Evolutionary conservation across 1,139 yeast genomes (phyloP).

Genomic region (Hansenula sp.): DNA sequence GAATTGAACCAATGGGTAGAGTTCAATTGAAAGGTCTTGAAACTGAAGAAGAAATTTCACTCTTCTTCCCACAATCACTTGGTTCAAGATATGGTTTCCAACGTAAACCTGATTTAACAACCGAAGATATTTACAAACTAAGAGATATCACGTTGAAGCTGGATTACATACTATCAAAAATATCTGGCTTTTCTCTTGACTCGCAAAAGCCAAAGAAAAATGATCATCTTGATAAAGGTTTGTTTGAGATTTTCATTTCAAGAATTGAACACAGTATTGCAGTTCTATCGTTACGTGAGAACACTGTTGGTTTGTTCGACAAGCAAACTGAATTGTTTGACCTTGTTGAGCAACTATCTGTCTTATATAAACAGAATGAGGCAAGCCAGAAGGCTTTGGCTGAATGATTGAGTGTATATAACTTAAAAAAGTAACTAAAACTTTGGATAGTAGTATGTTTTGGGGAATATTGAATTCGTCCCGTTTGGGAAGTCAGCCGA

Average conservation of each 20-base stretch:
- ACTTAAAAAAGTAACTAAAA: no score
- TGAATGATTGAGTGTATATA: not conserved
- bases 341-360: slow-evolving; percentile 10
- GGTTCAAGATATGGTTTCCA: slow-evolving; percentile 45
- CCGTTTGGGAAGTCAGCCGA: no score
- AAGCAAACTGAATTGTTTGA: slow-evolving; percentile 14
- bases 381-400: not conserved
- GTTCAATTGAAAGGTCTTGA: slow-evolving; percentile 90
- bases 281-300: slow-evolving; percentile 21
- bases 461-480: no score
- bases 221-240: slow-evolving; percentile 29
- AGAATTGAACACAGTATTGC: slow-evolving; percentile 43
- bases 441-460: no score
- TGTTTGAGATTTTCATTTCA: slow-evolving; percentile 43
- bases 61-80: slow-evolving; percentile 69
- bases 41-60: slow-evolving; percentile 83
- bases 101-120: slow-evolving; percentile 21
- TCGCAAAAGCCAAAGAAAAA: slow-evolving; percentile 29
- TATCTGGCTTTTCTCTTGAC: slow-evolving; percentile 17
- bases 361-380: slow-evolving; percentile 4
- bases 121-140: slow-evolving; percentile 39
- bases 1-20: slow-evolving; percentile 75
- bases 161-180: slow-evolving; percentile 35
- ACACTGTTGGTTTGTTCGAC: slow-evolving; percentile 21
- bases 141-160: slow-evolving; percentile 46